Conservation (phyloP, 495 filamentous ascomycete genomes). For the Annulohypoxylon bovei region DNA sequence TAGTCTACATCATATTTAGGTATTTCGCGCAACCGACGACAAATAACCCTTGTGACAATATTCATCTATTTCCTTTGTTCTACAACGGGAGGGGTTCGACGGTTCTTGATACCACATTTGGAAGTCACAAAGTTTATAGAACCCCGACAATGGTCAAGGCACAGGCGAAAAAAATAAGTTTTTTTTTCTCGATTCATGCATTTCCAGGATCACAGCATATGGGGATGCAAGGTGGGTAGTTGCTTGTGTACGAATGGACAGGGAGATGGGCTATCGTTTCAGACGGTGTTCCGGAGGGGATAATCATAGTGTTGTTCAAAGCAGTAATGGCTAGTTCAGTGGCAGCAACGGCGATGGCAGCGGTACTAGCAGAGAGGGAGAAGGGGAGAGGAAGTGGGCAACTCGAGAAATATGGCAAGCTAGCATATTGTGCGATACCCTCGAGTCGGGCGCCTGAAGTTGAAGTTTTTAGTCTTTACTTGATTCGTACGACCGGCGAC, state of each 20-base stretch:
- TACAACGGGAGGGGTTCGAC: constrained; percentile 37
- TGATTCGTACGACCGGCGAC: constrained; percentile 36
- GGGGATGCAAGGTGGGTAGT: constrained; percentile 40
- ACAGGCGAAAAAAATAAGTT: constrained; percentile 37
- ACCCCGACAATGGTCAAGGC: constrained; percentile 37
- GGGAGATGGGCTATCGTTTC: constrained; percentile 30
- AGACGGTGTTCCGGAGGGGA: constrained; percentile 39
- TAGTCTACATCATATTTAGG: constrained; percentile 4
- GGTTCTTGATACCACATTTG: constrained; percentile 46
- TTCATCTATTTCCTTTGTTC: constrained; percentile 47
- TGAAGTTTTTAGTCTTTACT: constrained; percentile 27
- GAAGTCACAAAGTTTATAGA: constrained; percentile 46
- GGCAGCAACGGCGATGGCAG: constrained; percentile 13
- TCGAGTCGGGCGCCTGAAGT: constrained; percentile 28
- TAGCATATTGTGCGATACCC: constrained; percentile 22
- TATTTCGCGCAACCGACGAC: constrained; percentile 17
- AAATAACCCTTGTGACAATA: constrained; percentile 48
- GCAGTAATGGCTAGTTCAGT: constrained; percentile 26
- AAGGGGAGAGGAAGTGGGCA: constrained; percentile 12
- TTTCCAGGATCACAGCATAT: constrained; percentile 48
- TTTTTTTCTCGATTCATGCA: constrained; percentile 43
- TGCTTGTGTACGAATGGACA: constrained; percentile 47
- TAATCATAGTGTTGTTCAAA: constrained; percentile 39
- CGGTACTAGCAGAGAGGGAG: background rate
- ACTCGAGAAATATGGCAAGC: constrained; percentile 28